These are phyloP conservation scores for Echeveria elegans DNA, from an alignment of 164 flowering plant species.

Conservation along the genomic window DNA sequence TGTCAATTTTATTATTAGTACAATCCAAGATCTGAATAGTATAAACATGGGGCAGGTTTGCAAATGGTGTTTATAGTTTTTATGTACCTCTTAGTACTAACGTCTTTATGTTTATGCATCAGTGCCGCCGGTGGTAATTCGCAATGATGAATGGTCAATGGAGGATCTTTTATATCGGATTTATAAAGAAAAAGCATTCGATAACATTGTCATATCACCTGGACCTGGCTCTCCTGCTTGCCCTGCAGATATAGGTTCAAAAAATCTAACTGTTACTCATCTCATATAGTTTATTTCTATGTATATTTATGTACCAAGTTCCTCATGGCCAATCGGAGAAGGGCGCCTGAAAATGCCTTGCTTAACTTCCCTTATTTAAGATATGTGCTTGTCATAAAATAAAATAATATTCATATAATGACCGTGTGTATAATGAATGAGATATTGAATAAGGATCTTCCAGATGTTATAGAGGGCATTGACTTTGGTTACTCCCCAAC, in stretches of 20 bases:
- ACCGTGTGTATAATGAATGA: neutral
- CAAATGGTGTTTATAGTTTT: neutral
- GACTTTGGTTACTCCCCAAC: neutral
- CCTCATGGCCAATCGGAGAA: neutral
- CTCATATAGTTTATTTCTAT: neutral
- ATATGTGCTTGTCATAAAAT: neutral
- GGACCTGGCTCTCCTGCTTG: slow-evolving; percentile 97
- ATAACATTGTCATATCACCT: slow-evolving; percentile 96
- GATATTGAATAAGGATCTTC: neutral
- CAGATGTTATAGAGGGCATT: neutral
- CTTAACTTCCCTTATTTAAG: neutral
- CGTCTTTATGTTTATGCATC: slow-evolving; percentile 6
- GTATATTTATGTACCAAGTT: neutral
- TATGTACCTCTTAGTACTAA: neutral
- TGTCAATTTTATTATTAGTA: too few species aligned
- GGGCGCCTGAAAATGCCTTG: neutral
- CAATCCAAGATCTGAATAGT: too few species aligned
- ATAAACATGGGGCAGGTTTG: too few species aligned
- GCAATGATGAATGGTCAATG: slow-evolving; percentile 89
- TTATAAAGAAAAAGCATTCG: slow-evolving; percentile 77
- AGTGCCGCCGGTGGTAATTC: slow-evolving; percentile 94
- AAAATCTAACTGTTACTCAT: neutral
- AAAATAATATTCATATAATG: neutral
- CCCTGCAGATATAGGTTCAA: slow-evolving; percentile 78
- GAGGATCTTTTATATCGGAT: slow-evolving; percentile 48